These are phyloP conservation scores for Fagopyrum homotropicum DNA, from an alignment of 148 eudicot genomes.

Conservation along the genomic window DNA sequence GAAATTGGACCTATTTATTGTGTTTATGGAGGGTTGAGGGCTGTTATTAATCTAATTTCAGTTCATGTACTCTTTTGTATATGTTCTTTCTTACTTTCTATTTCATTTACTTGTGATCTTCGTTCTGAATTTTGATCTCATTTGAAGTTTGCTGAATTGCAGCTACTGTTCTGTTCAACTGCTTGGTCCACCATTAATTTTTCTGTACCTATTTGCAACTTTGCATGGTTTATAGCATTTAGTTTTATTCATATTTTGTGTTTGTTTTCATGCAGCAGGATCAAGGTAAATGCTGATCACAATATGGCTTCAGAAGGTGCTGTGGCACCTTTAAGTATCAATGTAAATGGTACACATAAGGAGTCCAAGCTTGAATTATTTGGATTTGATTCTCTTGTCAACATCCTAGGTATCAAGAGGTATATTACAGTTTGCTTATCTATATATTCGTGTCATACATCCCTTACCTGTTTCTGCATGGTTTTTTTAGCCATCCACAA, in stretches of 20 bases:
- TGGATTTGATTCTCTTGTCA: slow-evolving; percentile 99
- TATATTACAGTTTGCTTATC: slow-evolving; percentile 12
- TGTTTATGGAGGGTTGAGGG: neutral
- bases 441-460: neutral
- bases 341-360: slow-evolving; percentile 49
- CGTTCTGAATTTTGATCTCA: neutral
- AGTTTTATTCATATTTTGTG: neutral
- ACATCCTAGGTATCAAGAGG: slow-evolving; percentile 95
- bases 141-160: neutral
- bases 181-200: neutral
- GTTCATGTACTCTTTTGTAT: neutral
- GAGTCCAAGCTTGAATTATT: slow-evolving; percentile 93
- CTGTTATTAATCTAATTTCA: slow-evolving; percentile 1
- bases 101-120: neutral
- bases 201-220: neutral
- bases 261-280: neutral
- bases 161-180: neutral
- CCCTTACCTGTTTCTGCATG: neutral
- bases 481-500: slow-evolving; percentile 2
- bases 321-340: slow-evolving; percentile 30
- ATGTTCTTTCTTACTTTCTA: neutral
- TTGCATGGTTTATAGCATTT: neutral
- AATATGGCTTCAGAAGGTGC: slow-evolving; percentile 27
- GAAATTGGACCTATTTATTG: neutral
- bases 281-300: neutral